Base-by-base conservation (phyloP, 345 rosid species). In the Viola odorata region DNA sequence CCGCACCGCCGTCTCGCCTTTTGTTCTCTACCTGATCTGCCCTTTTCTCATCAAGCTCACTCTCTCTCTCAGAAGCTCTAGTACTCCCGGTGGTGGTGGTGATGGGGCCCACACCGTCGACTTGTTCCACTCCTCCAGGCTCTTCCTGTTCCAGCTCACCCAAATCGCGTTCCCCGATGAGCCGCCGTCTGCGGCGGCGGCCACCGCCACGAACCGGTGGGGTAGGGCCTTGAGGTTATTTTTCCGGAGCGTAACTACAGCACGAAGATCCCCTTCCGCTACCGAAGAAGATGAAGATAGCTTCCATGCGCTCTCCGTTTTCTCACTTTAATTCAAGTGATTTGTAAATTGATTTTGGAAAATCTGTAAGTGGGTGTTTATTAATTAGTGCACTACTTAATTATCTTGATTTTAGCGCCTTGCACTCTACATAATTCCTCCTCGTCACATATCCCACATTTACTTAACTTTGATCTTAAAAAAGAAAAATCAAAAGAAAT, bases 71-170 rank as follows among this genome's bases (percentile, higher is more conserved):
- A 37, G 51, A 23, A 23, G 32, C 32, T 23, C 32, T 7, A 16
- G 42, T 4, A n/a, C 62, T 41, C 73, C 59, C 3, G 37, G 15
- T 49, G 45, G 60, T 51, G 59, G 47, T 14, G 8, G 17, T 2
- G 76, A 72, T 14, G 3, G 1, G 32, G 32, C 1, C 32, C 32
- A 23, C 32, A 23, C 32, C 32, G n/a, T n/a, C n/a, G 32, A 23
- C 32, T 23, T 65, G 55, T 45, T 76, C 16, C 14, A 72, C 60
- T 49, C 69, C 3, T 68, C 71, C 0, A 68, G 80, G 57, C 69
- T 76, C 41, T 76, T 76, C 68, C 12, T 62, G 4, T 76, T 76
- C 38, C 80, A 76, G 32, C 12, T 76, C 53, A 41, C 61, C n/a
- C 77, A 37, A 55, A 76, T 76, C 41, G 71, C 67, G 11, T 75